Evolutionary conservation across 768 basidiomycete genomes (phyloP).

Genomic region (Rhodosporidiobolus odoratus): DNA sequence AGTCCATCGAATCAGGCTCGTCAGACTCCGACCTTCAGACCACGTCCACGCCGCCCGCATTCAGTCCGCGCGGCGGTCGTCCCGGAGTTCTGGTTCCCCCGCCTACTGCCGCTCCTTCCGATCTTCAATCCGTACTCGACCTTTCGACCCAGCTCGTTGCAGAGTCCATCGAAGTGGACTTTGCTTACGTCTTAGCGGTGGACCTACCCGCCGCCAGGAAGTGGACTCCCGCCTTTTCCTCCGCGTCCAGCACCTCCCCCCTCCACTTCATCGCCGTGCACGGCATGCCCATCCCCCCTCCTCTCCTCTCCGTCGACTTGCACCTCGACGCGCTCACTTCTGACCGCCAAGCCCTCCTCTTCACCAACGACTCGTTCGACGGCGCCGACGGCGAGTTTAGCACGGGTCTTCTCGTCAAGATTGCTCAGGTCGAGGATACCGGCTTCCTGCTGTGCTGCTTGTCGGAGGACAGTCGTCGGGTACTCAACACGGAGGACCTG

Average conservation of each 20-base stretch:
- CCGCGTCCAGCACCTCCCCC: not conserved
- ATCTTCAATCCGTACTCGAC: conserved; percentile 26
- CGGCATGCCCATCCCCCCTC: conserved; percentile 23
- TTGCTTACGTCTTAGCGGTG: conserved; percentile 22
- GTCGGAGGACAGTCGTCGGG: conserved; percentile 16
- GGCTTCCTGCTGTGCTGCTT: conserved; percentile 31
- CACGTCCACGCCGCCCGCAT: conserved; percentile 6
- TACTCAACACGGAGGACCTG: conserved; percentile 29
- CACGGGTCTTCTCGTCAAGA: conserved; percentile 26
- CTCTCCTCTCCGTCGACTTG: conserved; percentile 16
- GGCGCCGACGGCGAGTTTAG: conserved; percentile 13
- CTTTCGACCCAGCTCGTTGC: conserved; percentile 35
- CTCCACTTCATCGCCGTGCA: conserved; percentile 17
- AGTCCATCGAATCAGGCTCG: conserved; percentile 2
- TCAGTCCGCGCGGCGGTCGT: not conserved
- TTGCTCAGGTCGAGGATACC: not conserved
- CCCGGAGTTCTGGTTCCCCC: not conserved
- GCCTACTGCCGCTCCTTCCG: not conserved
- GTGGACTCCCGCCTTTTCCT: not conserved
- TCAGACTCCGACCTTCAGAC: conserved; percentile 10
- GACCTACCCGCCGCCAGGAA: conserved; percentile 9
- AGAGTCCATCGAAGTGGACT: conserved; percentile 34
- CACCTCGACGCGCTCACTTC: conserved; percentile 14
- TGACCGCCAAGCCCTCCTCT: conserved; percentile 9
- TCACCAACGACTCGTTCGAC: not conserved